Percentiles rank a stretch among this genome's conserved stretches.
phyloP scores from a whole-genome alignment of 306 rosid genomes.

The Castanea sativa region DNA sequence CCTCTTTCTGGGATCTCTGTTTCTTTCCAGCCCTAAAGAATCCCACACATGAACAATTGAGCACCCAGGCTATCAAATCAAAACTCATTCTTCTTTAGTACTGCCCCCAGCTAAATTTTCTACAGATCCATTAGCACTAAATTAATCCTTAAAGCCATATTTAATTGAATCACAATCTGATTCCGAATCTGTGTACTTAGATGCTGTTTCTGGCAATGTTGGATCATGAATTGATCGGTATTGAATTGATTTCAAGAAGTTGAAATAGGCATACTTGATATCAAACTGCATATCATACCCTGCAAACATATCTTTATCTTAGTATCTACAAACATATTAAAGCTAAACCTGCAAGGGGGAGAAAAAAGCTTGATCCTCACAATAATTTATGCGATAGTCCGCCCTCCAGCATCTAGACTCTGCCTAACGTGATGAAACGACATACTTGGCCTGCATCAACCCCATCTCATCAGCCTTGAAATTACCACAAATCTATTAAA shows the following conservation, averaged over 20 bases:
- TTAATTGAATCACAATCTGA: slow-evolving; percentile 25
- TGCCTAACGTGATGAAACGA: slow-evolving; percentile 93
- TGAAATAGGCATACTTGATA: slow-evolving; percentile 77
- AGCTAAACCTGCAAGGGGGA: neutral
- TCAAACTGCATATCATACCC: slow-evolving; percentile 95
- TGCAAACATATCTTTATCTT: slow-evolving; percentile 36
- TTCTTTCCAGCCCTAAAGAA: neutral
- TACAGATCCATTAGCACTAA: neutral
- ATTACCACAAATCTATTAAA: slow-evolving; percentile 13
- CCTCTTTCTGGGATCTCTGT: neutral
- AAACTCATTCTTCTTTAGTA: neutral
- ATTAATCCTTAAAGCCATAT: slow-evolving; percentile 11
- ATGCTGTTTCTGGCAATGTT: slow-evolving; percentile 2
- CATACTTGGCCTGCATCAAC: slow-evolving; percentile 78
- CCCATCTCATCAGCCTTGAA: slow-evolving; percentile 10
- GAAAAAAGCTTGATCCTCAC: slow-evolving; percentile 35
- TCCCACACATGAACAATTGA: neutral
- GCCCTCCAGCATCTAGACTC: slow-evolving; percentile 49
- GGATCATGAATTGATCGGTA: slow-evolving; percentile 19
- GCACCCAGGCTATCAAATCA: neutral
- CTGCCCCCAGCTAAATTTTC: neutral
- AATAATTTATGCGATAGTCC: slow-evolving; percentile 72
- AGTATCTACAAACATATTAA: slow-evolving; percentile 14
- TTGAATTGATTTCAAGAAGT: slow-evolving; percentile 63
- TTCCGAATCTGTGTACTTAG: slow-evolving; percentile 24